These are phyloP conservation scores for Ensete ventricosum DNA, from an alignment of 176 grass and related monocot genomes.

Conservation along the genomic window DNA sequence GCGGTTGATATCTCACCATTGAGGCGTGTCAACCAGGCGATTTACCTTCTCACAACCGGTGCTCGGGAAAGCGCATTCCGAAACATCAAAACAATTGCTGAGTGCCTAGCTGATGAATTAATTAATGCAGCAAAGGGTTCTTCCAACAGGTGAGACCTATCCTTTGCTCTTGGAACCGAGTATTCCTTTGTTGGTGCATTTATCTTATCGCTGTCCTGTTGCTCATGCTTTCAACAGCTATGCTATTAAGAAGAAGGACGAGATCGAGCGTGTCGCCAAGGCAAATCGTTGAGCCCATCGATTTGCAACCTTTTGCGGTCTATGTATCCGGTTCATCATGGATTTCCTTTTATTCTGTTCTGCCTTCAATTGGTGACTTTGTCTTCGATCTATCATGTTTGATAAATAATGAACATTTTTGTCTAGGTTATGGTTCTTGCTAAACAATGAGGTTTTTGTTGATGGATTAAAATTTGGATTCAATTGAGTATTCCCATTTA, in stretches of 20 bases:
- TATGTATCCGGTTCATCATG: no score
- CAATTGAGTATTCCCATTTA: no score
- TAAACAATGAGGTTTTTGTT: no score
- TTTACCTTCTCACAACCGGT: slow-evolving; percentile 9
- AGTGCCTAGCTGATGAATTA: slow-evolving; percentile 14
- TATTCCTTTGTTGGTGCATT: background rate
- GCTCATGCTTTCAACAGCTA: background rate
- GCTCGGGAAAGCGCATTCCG: slow-evolving; percentile 9
- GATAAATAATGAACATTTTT: no score
- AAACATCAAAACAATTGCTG: slow-evolving; percentile 13
- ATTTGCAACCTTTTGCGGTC: no score
- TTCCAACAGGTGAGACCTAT: slow-evolving; percentile 1
- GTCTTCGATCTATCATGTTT: no score
- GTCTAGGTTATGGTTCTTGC: no score
- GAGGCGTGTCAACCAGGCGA: slow-evolving; percentile 14
- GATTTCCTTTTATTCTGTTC: no score
- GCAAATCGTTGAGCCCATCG: background rate
- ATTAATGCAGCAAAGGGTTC: slow-evolving; percentile 14
- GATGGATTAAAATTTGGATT: no score
- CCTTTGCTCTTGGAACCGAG: background rate
- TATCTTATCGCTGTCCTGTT: background rate
- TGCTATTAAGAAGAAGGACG: background rate
- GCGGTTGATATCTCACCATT: slow-evolving; percentile 12
- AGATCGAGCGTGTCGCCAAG: background rate
- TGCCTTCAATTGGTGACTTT: no score